These are phyloP conservation scores for Solanum acaule DNA, from an alignment of 257 asterid genomes.

Conservation along the genomic window DNA sequence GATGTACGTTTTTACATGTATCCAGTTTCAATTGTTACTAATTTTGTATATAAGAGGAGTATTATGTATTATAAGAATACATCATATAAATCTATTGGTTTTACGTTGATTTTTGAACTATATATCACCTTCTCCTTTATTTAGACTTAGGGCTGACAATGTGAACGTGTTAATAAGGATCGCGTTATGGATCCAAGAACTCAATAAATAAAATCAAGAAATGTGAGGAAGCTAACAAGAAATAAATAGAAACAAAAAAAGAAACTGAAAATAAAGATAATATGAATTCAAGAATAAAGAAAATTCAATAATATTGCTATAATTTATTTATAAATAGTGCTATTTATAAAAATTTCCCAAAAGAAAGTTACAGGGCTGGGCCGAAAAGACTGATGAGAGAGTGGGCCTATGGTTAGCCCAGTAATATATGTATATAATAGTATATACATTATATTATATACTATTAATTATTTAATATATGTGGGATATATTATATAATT, in stretches of 20 bases:
- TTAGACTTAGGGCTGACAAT: not conserved
- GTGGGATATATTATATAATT: no score
- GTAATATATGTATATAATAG: no score
- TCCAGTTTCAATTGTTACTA: not conserved
- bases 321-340: no score
- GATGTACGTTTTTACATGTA: not conserved
- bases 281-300: not conserved
- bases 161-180: fast-evolving
- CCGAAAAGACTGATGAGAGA: not conserved
- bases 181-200: not conserved
- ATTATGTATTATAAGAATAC: not conserved
- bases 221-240: not conserved
- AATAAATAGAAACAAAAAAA: not conserved
- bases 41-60: not conserved
- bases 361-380: not conserved
- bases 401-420: not conserved
- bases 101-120: not conserved
- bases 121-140: not conserved
- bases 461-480: no score
- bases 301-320: not conserved
- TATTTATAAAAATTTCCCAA: not conserved
- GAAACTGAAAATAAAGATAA: not conserved
- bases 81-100: not conserved
- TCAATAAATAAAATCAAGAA: not conserved
- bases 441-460: no score